Base-by-base conservation (phyloP, 331 rosid genomes). In the Pyracantha coccinea region DNA sequence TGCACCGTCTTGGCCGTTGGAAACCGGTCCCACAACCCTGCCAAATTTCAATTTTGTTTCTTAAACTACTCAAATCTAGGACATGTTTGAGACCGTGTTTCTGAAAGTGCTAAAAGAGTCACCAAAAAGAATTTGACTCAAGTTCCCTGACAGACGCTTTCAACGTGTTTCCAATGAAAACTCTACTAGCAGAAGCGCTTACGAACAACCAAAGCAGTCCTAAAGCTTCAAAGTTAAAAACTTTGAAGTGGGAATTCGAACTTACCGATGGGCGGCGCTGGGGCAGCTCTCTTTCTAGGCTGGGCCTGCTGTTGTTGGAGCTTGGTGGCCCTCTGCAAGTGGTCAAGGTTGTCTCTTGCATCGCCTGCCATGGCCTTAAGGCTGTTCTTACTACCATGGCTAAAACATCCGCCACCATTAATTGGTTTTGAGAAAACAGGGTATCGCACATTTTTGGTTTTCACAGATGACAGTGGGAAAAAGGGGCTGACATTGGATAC, bases 21-120 rank as follows among this genome's bases (percentile, higher is more conserved):
- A 84, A 83, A 93, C 53, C 89, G 65, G n/a, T 91, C 96, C 97
- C 97, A 89, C 38, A 88, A 76, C 75, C 93, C 98, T 92, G 75
- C 58, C 66, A 27, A 15, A 47, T 31, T 35, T 50, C 23, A 8
- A 50, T 5, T 38, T 38, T 38, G 45, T 38, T 38, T 38, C 45
- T 19, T 47, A 47, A 17, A 50, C 20, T 16, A 50, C 2, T 50
- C 55, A 50, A 50, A 6, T 7, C 20, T 6, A 50, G 55, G 10
- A 7, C 55, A 50, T 16, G 55, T 17, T 17, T 50, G 55, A 50
- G 55, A 50, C 3, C 7, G n/a, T 50, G 20, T 50, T 16, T 50
- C 55, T 50, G 9, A 5, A 50, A 16, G 8, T 6, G n/a, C n/a
- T 10, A 38, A 35, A 35, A 3, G 45, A 0, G 45, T 16, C 55